A percentile compares a stretch with the other conserved stretches of the same genome.
Conservation (phyloP, 169 alveolate species). For the Plasmodium fragile region DNA sequence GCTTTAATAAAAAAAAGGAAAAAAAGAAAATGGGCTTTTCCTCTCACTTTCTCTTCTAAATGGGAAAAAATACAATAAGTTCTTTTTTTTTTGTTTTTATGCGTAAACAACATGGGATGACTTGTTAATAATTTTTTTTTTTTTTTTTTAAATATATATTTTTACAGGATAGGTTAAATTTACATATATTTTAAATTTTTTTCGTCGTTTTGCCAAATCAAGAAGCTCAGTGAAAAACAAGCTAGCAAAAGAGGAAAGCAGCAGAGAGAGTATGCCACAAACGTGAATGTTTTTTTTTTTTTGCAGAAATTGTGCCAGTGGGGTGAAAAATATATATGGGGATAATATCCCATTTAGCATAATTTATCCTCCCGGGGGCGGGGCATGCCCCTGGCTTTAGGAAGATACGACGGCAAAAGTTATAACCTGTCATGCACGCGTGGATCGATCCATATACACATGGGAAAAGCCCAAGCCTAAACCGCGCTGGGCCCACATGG, state of each 20-base stretch:
- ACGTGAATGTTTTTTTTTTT: neutral
- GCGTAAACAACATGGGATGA: neutral
- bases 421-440: neutral
- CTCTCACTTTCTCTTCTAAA: neutral
- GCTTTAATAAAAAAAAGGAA: conserved; percentile 7
- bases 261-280: neutral
- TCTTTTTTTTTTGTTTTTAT: neutral
- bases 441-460: neutral
- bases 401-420: neutral
- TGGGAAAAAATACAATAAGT: neutral
- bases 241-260: neutral
- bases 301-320: neutral
- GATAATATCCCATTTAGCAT: neutral
- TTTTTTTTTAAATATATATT: neutral
- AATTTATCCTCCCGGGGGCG: neutral
- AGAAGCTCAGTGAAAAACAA: neutral
- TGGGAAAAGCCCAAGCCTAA: neutral
- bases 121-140: neutral
- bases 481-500: neutral
- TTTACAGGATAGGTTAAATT: neutral
- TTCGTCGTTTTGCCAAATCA: neutral
- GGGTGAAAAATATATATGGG: neutral
- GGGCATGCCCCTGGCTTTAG: neutral
- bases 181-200: neutral
- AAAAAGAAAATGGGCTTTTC: neutral